Evolutionary conservation across 2,329 filamentous ascomycete species (phyloP).

Genomic region (Malbranchea cinnamomea): DNA sequence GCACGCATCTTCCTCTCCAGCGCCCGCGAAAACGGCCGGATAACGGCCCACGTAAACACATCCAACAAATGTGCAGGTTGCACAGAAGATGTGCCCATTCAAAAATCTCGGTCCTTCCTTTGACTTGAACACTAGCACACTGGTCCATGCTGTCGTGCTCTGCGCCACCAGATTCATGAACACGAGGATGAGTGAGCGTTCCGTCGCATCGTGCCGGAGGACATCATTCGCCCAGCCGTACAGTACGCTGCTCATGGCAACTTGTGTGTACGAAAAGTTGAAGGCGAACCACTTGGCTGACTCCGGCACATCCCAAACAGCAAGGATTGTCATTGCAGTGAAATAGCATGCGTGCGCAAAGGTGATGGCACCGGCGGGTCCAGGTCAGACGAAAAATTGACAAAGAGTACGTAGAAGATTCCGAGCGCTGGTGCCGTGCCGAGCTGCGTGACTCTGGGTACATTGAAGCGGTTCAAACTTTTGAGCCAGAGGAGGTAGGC

Average conservation of each 20-base stretch:
- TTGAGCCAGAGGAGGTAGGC: conserved; percentile 45
- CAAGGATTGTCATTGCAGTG: conserved; percentile 38
- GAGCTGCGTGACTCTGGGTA: conserved; percentile 35
- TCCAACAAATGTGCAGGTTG: background rate
- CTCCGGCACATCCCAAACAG: conserved; percentile 43
- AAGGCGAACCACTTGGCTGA: conserved; percentile 40
- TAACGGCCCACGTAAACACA: background rate
- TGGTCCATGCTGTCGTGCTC: conserved; percentile 42
- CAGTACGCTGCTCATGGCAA: conserved; percentile 39
- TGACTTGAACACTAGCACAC: conserved; percentile 36
- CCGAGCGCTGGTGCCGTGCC: conserved; percentile 39
- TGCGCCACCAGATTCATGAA: conserved; percentile 39
- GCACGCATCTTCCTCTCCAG: too few species aligned
- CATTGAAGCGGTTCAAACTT: conserved; percentile 34
- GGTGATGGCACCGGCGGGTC: conserved; percentile 42
- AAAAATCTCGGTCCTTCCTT: conserved; percentile 29
- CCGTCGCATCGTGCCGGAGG: conserved; percentile 30
- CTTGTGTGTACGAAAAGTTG: conserved; percentile 34
- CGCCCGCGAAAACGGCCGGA: too few species aligned
- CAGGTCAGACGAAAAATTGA: conserved; percentile 42
- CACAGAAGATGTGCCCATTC: conserved; percentile 29
- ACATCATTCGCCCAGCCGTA: conserved; percentile 43
- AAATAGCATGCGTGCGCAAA: conserved; percentile 37
- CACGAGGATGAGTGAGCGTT: conserved; percentile 36
- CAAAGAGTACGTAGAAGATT: conserved; percentile 40